Base-by-base conservation (phyloP, 495 filamentous ascomycete species). In the Trichoderma parareesei region DNA sequence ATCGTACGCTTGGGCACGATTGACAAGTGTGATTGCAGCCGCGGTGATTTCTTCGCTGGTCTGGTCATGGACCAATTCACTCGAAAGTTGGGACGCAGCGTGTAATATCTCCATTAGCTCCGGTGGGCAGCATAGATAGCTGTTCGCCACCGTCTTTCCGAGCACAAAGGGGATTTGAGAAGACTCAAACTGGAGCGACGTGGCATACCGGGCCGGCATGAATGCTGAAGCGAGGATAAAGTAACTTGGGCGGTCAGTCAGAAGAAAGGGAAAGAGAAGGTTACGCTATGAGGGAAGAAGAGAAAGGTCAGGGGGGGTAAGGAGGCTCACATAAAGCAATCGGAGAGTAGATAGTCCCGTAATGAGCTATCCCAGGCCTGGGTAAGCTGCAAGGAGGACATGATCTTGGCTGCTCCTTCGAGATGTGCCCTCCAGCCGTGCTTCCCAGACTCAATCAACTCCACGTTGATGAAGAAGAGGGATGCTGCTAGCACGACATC, bases 381-480 rank as follows among this genome's bases (percentile, higher is more conserved):
- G 61, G 40, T 63, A 8, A 44, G 61, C 33, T 48, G 40, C 43
- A 69, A 68, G 53, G 61, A 72, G 67, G 65, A 43, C 63, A 84
- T 76, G 4, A 85, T 69, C 10, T 70, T 73, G 38, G 77, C 77
- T 2, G 79, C 81, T 5, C 77, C 80, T 65, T 80, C 74, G 38
- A 85, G 74, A 69, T 86, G 84, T 61, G 74, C 73, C 42, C 80
- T 79, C 84, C 84, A 86, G 10, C 75, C 77, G 37, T 81, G 80
- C 61, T 75, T 80, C 1, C 82, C 82, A 6, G 81, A 82, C 69
- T 86, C 84, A 37, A 86, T 76, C 9, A 86, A 75, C 66, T 85
- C 78, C 18, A 86, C 73, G 60, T 85, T 84, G 65, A 86, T 78
- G 46, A 86, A 76, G 66, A 85, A 81, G 35, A 85, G 78, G 1